A percentile compares a stretch with the other conserved stretches of the same genome.
Evolutionary conservation across 176 grass and related monocot species (phyloP).

Genomic region (Areca catechu): DNA sequence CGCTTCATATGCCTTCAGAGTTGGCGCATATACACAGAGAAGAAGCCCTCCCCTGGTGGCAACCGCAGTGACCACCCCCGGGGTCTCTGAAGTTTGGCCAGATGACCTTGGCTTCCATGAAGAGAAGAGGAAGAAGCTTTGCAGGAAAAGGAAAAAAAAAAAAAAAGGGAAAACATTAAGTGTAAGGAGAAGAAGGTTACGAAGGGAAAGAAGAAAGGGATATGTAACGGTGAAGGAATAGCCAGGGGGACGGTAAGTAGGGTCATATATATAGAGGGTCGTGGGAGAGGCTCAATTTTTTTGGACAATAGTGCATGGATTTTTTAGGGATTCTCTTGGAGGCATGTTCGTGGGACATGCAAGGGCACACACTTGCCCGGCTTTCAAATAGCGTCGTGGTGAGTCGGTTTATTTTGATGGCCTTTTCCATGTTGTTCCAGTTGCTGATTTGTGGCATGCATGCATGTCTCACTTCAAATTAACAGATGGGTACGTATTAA

Average conservation of each 20-base stretch:
- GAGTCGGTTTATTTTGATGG: not conserved
- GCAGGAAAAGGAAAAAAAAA: too few relatives aligned
- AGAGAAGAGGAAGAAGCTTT: not conserved
- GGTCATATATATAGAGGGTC: not conserved
- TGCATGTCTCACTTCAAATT: too few relatives aligned
- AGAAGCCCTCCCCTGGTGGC: not conserved
- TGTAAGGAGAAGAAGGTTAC: not conserved
- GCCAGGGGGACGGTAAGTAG: not conserved
- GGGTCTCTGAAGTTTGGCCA: not conserved
- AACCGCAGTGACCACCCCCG: not conserved
- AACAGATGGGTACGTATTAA: too few relatives aligned
- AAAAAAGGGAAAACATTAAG: too few relatives aligned
- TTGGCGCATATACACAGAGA: not conserved
- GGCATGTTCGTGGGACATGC: slow-evolving; percentile 37
- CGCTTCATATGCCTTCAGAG: not conserved
- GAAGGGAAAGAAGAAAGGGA: not conserved
- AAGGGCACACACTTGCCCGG: slow-evolving; percentile 32
- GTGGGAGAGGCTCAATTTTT: not conserved
- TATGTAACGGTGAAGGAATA: not conserved
- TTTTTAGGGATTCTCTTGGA: slow-evolving; percentile 9
- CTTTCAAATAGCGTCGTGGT: slow-evolving; percentile 25
- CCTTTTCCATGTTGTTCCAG: too few relatives aligned
- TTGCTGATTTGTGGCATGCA: too few relatives aligned
- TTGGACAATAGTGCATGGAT: slow-evolving; percentile 1
- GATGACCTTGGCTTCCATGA: not conserved